phyloP scores from a whole-genome alignment of 106 monocot species.

The Ottelia alismoides region DNA sequence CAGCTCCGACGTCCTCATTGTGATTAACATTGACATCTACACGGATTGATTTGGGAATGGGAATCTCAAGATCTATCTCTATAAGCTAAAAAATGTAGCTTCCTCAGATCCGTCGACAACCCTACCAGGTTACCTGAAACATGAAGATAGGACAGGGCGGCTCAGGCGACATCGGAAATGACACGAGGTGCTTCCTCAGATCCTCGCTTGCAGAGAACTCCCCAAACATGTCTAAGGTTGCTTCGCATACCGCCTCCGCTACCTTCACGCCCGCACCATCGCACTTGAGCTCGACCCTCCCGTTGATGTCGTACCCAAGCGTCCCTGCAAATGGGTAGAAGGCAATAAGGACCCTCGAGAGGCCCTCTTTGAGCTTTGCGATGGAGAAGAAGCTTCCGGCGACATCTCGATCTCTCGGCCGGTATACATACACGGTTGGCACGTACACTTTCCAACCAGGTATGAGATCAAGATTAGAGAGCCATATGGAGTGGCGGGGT shows the following conservation, averaged over 20 bases:
- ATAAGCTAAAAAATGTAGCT: neutral
- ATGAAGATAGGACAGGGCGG: constrained; percentile 4
- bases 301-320: neutral
- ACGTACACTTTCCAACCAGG: too few relatives aligned
- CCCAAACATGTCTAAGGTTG: constrained; percentile 23
- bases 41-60: neutral
- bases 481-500: too few relatives aligned
- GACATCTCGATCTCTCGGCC: too few relatives aligned
- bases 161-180: constrained; percentile 1
- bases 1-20: too few relatives aligned
- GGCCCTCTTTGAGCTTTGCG: neutral
- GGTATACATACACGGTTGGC: too few relatives aligned
- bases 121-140: constrained; percentile 24
- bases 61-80: too few relatives aligned
- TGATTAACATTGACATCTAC: too few relatives aligned
- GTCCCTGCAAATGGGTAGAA: neutral
- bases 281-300: neutral
- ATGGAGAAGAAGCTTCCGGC: too few relatives aligned
- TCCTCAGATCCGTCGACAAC: too few relatives aligned
- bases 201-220: constrained; percentile 33
- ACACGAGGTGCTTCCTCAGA: constrained; percentile 18
- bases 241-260: neutral
- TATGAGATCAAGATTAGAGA: too few relatives aligned
- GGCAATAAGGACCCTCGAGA: neutral
- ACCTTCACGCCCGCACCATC: neutral